Evolutionary conservation across 495 filamentous ascomycete species (phyloP), one percentile per base, ranked within the genome.

Genomic region (Xylaria telfairii): DNA sequence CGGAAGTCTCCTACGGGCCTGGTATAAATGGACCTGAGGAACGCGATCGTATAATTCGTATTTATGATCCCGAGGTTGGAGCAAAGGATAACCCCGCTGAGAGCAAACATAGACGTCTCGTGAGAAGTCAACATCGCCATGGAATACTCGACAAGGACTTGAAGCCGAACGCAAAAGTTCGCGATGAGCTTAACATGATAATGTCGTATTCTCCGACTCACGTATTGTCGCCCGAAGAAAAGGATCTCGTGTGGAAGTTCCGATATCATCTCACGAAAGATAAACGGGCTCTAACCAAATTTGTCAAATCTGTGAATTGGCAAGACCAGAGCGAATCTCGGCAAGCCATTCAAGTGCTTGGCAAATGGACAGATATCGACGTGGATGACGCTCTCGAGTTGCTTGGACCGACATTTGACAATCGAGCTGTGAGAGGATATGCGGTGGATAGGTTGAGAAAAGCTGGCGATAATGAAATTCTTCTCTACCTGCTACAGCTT

Each of bases 231-330:
- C 86, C 92, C 0, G 93, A 97, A 73, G 96, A 99, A 74, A 97
- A 97, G 75, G 96, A 99, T 79, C 84, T 97, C 13, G 87, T 99
- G 39, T 99, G 96, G 96, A 93, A 95, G 73, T 99, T 98, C 82
- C 86, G 96, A 60, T 96, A 97, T 79, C 94, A 97, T 77, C 79
- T 99, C 7, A 95, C 93, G 0, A 87, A 94, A 46, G 94, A 99
- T 74, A 98, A 98, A 81, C 87, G 93, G 71, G 96, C 95, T 2
- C 83, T 98, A 47, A 98, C 96, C 28, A 99, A 99, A 75, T 97
- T 99, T 72, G 93, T 98, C 74, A 98, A 98, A 80, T 96, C 93
- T 1, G 95, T 97, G 44, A 92, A 93, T 65, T 99, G 96, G 96
- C 88, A 88, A 21, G 95, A 98, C 78, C 84, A 84, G n/a, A 88